Evolutionary conservation across 352 stramenopile species (phyloP).

Genomic region (Globisporangium carolinianum): DNA sequence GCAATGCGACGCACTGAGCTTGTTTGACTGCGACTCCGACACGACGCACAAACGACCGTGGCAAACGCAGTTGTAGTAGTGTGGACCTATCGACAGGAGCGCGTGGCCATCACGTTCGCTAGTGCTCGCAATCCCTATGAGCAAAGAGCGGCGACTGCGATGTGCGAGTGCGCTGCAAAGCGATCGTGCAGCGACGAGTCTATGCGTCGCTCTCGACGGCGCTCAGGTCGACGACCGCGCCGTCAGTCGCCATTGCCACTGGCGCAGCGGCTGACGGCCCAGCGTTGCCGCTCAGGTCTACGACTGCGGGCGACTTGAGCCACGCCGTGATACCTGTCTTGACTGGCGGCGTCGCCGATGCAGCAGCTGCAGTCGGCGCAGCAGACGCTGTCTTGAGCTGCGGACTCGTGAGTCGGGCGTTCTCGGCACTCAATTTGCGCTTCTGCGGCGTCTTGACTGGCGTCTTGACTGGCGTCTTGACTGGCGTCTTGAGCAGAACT

Average conservation of each 20-base stretch:
- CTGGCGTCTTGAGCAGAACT: slow-evolving; percentile 1
- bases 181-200: no score
- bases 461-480: slow-evolving; percentile 1
- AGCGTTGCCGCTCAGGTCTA: slow-evolving; percentile 8
- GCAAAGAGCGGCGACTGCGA: no score
- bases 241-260: not conserved
- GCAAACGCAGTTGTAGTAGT: no score
- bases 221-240: slow-evolving; percentile 1
- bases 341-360: not conserved
- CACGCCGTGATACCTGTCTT: slow-evolving; percentile 15
- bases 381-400: not conserved
- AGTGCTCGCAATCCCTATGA: no score
- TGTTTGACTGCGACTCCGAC: no score
- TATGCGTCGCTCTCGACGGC: slow-evolving; percentile 1
- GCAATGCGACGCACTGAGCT: no score
- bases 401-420: slow-evolving; percentile 6
- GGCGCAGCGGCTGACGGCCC: not conserved
- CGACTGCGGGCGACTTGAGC: slow-evolving; percentile 13
- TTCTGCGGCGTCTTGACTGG: slow-evolving; percentile 10
- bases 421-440: slow-evolving; percentile 11
- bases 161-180: no score
- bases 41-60: no score
- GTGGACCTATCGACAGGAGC: no score
- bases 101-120: no score
- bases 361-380: not conserved